Evolutionary conservation across 176 grass and related monocot genomes (phyloP).

Genomic region (Pontederia crassipes): DNA sequence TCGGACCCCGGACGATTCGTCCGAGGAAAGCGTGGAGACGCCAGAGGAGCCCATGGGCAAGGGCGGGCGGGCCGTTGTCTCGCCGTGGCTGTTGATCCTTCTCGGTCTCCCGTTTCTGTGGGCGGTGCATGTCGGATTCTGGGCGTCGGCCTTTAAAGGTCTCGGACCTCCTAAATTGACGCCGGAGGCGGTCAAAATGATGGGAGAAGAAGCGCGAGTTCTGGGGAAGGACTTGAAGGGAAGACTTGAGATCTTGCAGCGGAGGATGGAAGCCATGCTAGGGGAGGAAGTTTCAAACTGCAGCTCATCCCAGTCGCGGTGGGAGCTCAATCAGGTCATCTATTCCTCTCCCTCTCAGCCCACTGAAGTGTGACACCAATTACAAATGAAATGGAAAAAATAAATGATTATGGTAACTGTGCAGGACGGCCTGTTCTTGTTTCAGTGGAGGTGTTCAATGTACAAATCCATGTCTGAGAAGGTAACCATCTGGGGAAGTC

Average conservation of each 20-base stretch:
- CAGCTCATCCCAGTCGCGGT: slow-evolving; percentile 42
- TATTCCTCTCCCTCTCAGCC: background rate
- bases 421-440: slow-evolving; percentile 48
- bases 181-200: slow-evolving; percentile 22
- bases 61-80: background rate
- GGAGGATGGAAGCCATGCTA: slow-evolving; percentile 22
- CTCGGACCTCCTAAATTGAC: slow-evolving; percentile 40
- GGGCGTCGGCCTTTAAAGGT: slow-evolving; percentile 26
- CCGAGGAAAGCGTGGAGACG: slow-evolving; percentile 31
- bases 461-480: slow-evolving; percentile 67
- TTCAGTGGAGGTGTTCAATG: slow-evolving; percentile 78
- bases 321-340: slow-evolving; percentile 64
- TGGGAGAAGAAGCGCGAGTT: slow-evolving; percentile 33
- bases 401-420: background rate
- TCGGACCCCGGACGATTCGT: slow-evolving; percentile 25
- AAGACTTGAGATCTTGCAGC: slow-evolving; percentile 35
- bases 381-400: too few species aligned
- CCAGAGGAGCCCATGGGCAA: background rate
- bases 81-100: slow-evolving; percentile 8
- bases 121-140: slow-evolving; percentile 45
- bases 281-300: slow-evolving; percentile 38
- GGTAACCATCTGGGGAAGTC: slow-evolving; percentile 83
- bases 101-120: slow-evolving; percentile 31
- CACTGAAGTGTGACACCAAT: too few species aligned
- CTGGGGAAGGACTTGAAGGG: slow-evolving; percentile 22